Conservation (phyloP, 768 basidiomycete species). For the Phaeotremella skinneri region DNA sequence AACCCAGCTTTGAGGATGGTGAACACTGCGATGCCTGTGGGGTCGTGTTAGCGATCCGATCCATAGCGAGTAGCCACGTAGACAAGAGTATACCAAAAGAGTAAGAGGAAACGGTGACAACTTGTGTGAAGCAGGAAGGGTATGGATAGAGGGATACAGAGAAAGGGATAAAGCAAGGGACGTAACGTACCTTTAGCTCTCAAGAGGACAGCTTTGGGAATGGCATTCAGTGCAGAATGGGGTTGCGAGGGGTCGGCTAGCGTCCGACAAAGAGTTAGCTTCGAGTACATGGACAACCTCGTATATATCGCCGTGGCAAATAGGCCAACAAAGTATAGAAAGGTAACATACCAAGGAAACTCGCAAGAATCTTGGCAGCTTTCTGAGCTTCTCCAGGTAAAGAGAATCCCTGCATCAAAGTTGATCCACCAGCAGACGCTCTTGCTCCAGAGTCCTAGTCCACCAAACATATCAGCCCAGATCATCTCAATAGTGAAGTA, state of each 20-base stretch:
- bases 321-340: neutral
- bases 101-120: too few relatives aligned
- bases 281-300: constrained; percentile 5
- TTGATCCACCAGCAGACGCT: constrained; percentile 27
- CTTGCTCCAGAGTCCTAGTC: constrained; percentile 37
- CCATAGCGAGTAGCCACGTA: too few relatives aligned
- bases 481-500: too few relatives aligned
- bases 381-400: constrained; percentile 92
- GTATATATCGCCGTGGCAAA: neutral
- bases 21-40: constrained; percentile 84
- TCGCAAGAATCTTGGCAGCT: constrained; percentile 83
- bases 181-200: constrained; percentile 70
- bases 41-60: neutral
- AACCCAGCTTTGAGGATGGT: constrained; percentile 86
- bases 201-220: constrained; percentile 88
- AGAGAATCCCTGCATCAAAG: constrained; percentile 70
- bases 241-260: constrained; percentile 83
- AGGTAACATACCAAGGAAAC: constrained; percentile 64
- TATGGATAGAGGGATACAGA: neutral
- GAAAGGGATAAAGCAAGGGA: neutral
- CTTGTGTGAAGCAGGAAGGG: constrained; percentile 1
- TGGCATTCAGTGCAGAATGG: constrained; percentile 84
- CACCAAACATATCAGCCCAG: neutral
- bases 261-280: constrained; percentile 3
- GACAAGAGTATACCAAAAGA: too few relatives aligned